Percentiles rank a stretch among this genome's conserved stretches.
Evolutionary conservation across 75 land plant species (phyloP).

Genomic region (Larix kaempferi): DNA sequence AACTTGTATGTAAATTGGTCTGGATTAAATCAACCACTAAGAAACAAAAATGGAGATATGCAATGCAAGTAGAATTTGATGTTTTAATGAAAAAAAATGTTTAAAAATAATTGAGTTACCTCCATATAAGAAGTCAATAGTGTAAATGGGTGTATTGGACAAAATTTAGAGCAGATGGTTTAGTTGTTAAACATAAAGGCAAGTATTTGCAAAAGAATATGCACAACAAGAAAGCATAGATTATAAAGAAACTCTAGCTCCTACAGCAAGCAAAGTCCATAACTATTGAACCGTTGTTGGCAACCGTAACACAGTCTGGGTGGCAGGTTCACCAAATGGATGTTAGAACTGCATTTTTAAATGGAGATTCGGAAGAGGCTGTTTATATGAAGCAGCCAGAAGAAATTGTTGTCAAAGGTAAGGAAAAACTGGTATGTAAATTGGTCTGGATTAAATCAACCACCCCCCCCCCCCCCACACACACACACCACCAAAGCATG

Average conservation of each 20-base stretch:
- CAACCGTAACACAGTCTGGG: constrained; percentile 5
- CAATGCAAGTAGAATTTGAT: constrained; percentile 20
- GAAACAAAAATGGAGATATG: not conserved
- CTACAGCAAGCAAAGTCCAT: constrained; percentile 17
- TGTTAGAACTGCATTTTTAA: constrained; percentile 21
- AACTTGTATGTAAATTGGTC: too few species aligned
- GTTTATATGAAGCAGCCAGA: constrained; percentile 30
- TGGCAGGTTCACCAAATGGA: constrained; percentile 28
- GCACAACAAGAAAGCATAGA: constrained; percentile 22
- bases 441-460: too few species aligned
- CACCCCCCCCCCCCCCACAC: too few species aligned
- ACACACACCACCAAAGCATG: too few species aligned
- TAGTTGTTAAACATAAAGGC: constrained; percentile 16
- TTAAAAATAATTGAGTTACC: constrained; percentile 17
- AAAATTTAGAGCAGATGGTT: constrained; percentile 13
- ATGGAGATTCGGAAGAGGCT: constrained; percentile 10
- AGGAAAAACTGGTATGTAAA: too few species aligned
- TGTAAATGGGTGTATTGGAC: constrained; percentile 31
- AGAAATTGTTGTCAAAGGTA: constrained; percentile 1
- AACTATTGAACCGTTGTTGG: constrained; percentile 19
- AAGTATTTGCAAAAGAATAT: constrained; percentile 23
- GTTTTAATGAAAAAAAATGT: constrained; percentile 15
- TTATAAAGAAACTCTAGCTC: constrained; percentile 40
- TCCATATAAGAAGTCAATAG: constrained; percentile 1
- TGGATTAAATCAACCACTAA: too few species aligned